Evolutionary conservation across 1,139 yeast species (phyloP).

Genomic region (Kluyveromyces marxianus): DNA sequence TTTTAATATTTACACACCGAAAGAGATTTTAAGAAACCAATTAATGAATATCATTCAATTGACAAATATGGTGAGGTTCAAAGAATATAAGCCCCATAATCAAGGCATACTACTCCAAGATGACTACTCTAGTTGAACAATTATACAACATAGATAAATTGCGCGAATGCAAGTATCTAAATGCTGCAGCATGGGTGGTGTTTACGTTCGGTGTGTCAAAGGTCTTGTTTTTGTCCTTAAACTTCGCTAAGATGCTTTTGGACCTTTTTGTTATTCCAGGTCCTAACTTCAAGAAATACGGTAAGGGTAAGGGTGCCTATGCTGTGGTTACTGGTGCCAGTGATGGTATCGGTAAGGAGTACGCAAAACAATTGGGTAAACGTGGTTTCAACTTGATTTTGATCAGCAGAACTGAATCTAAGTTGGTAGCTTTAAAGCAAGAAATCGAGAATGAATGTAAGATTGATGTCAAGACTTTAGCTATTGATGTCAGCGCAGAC

Average conservation of each 20-base stretch:
- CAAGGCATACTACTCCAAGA: not conserved
- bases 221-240: conserved; percentile 39
- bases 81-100: no score
- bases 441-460: conserved; percentile 55
- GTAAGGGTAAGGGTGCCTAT: conserved; percentile 41
- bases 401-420: conserved; percentile 76
- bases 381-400: conserved; percentile 77
- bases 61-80: no score
- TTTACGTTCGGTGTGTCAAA: conserved; percentile 45
- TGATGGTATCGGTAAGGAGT: conserved; percentile 96
- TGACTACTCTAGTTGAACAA: conserved; percentile 1
- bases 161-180: conserved; percentile 16
- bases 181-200: conserved; percentile 29
- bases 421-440: conserved; percentile 58
- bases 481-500: conserved; percentile 65
- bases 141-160: not conserved
- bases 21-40: no score
- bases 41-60: no score
- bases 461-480: conserved; percentile 58
- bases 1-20: no score
- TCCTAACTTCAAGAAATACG: conserved; percentile 58
- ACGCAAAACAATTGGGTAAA: conserved; percentile 74
- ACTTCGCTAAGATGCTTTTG: conserved; percentile 36
- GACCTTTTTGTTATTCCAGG: conserved; percentile 63
- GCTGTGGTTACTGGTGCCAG: conserved; percentile 96